Evolutionary conservation across 2,329 filamentous ascomycete species (phyloP).

Genomic region (Xylariomycetidae sp.): DNA sequence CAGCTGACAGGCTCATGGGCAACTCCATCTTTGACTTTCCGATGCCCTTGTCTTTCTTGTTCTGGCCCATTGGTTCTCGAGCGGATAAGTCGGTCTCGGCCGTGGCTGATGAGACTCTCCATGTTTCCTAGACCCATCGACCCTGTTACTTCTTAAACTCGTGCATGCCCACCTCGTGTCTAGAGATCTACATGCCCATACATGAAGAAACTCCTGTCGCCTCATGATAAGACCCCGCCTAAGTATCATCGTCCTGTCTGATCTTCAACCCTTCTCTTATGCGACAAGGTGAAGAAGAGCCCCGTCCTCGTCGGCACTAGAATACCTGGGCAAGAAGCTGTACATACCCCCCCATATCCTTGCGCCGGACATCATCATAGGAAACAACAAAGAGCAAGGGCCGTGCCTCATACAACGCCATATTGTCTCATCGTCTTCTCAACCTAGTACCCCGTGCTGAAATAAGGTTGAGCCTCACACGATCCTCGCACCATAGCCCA

Average conservation of each 20-base stretch:
- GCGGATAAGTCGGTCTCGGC: constrained; percentile 27
- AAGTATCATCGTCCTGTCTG: constrained; percentile 31
- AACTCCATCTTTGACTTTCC: no score
- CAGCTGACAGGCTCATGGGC: no score
- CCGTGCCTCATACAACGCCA: constrained; percentile 13
- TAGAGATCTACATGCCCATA: constrained; percentile 31
- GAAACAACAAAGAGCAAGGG: no score
- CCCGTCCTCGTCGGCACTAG: no score
- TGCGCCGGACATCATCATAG: no score
- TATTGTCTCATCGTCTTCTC: constrained; percentile 12
- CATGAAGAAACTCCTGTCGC: constrained; percentile 31
- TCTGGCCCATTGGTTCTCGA: constrained; percentile 20
- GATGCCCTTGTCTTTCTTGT: constrained; percentile 4
- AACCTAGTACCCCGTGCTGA: constrained; percentile 5
- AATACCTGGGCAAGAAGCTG: no score
- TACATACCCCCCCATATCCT: constrained; percentile 14
- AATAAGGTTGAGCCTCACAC: constrained; percentile 13
- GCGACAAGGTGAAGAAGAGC: constrained; percentile 22
- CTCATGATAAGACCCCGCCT: constrained; percentile 29
- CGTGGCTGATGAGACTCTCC: constrained; percentile 27
- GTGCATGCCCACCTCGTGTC: constrained; percentile 32
- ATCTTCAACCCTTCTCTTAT: constrained; percentile 30
- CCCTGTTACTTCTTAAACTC: constrained; percentile 39
- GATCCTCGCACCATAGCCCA: constrained; percentile 6
- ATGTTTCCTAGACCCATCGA: constrained; percentile 29